Evolutionary conservation across 768 basidiomycete species (phyloP).

Genomic region (Xerocomellus chrysenteron): DNA sequence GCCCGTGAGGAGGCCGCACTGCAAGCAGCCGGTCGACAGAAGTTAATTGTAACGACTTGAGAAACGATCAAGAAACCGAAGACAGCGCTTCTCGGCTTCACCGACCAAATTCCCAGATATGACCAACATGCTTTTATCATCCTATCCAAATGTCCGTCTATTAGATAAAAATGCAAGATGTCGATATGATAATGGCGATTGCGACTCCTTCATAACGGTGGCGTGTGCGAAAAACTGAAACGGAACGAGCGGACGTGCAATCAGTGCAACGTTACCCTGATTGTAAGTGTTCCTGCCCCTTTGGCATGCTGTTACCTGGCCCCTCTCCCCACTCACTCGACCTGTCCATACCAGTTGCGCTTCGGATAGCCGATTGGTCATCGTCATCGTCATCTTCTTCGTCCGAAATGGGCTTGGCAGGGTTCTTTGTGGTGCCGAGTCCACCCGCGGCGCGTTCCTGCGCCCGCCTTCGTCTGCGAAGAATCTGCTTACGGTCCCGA

Average conservation of each 20-base stretch:
- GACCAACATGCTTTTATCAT: slow-evolving; percentile 21
- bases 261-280: slow-evolving; percentile 22
- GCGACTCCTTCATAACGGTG: slow-evolving; percentile 26
- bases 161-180: slow-evolving; percentile 33
- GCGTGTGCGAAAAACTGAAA: slow-evolving; percentile 9
- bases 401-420: slow-evolving; percentile 20
- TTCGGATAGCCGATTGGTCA: slow-evolving; percentile 3
- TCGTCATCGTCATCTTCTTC: slow-evolving; percentile 26
- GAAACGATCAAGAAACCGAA: slow-evolving; percentile 8
- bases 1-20: slow-evolving; percentile 32
- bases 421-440: slow-evolving; percentile 22
- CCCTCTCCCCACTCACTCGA: slow-evolving; percentile 19
- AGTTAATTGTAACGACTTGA: slow-evolving; percentile 20
- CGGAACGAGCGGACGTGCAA: slow-evolving; percentile 7
- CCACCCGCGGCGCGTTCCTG: slow-evolving; percentile 59
- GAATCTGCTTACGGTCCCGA: slow-evolving; percentile 73
- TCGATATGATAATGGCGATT: slow-evolving; percentile 22
- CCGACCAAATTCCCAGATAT: slow-evolving; percentile 26
- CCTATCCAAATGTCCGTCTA: slow-evolving; percentile 37
- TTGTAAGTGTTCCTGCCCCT: slow-evolving; percentile 20
- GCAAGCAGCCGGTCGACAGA: slow-evolving; percentile 29
- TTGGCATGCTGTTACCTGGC: slow-evolving; percentile 10
- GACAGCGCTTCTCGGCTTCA: slow-evolving; percentile 16
- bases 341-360: slow-evolving; percentile 7
- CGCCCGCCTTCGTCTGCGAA: slow-evolving; percentile 66